Percentiles rank a stretch among this genome's conserved stretches.
phyloP scores from a whole-genome alignment of 371 early-diverging fungal genomes.

The Dinochytrium kinnereticum region DNA sequence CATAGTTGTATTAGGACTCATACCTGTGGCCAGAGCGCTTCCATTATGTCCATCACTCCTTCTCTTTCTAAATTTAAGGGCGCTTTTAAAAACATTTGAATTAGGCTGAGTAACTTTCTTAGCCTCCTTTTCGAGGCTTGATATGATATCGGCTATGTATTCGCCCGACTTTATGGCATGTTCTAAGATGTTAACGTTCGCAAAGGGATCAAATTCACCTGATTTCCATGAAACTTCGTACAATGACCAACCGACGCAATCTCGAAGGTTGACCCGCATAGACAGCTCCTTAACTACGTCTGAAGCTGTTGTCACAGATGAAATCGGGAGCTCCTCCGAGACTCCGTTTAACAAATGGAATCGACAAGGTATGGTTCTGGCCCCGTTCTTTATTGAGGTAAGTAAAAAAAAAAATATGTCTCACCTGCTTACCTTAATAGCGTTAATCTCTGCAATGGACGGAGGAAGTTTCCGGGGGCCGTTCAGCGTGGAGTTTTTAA shows the following conservation, averaged over 20 bases:
- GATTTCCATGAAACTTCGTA: constrained; percentile 37
- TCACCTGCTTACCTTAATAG: constrained; percentile 34
- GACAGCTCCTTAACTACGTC: constrained; percentile 51
- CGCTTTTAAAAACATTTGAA: constrained; percentile 22
- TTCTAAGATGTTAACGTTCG: constrained; percentile 22
- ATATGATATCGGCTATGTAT: constrained; percentile 48
- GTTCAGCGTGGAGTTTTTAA: constrained; percentile 40
- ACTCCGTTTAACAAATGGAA: constrained; percentile 47
- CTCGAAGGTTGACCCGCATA: constrained; percentile 39
- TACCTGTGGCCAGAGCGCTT: constrained; percentile 1
- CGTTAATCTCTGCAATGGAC: constrained; percentile 39
- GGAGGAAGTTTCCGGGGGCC: constrained; percentile 49
- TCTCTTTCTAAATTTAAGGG: constrained; percentile 18
- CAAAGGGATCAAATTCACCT: constrained; percentile 15
- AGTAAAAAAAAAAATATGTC: background rate
- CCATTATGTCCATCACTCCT: background rate
- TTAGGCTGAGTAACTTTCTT: background rate
- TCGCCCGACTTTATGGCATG: constrained; percentile 44
- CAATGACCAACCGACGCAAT: constrained; percentile 48
- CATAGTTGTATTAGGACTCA: background rate
- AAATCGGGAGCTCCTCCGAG: constrained; percentile 38
- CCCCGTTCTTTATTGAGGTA: constrained; percentile 12
- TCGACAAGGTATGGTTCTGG: constrained; percentile 38
- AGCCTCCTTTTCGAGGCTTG: constrained; percentile 38
- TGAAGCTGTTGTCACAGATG: constrained; percentile 44